Conservation (phyloP, 352 stramenopile species). For the Hyaloperonospora arabidopsidis region DNA sequence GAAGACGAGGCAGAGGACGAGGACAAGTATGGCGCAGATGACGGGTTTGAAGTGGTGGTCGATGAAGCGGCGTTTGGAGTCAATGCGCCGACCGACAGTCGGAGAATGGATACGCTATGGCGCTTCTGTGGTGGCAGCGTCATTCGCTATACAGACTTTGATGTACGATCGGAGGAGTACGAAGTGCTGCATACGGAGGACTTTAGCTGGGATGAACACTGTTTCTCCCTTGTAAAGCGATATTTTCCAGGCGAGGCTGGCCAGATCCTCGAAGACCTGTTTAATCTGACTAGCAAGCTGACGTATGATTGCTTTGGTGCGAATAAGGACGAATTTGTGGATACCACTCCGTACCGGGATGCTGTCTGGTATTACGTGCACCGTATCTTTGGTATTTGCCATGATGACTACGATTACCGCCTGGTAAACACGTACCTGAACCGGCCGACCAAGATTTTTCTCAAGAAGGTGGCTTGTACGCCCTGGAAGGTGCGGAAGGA, state of each 20-base stretch:
- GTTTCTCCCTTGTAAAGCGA: constrained; percentile 76
- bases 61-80: constrained; percentile 43
- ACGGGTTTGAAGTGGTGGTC: constrained; percentile 50
- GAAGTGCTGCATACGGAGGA: constrained; percentile 82
- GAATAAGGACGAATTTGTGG: constrained; percentile 49
- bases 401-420: constrained; percentile 84
- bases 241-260: constrained; percentile 78
- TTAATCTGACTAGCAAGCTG: constrained; percentile 79
- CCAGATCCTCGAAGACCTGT: constrained; percentile 80
- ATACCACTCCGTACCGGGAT: constrained; percentile 75
- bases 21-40: constrained; percentile 23
- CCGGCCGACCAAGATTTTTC: constrained; percentile 79
- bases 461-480: constrained; percentile 82
- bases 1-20: constrained; percentile 25
- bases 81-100: constrained; percentile 21
- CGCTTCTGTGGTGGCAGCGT: constrained; percentile 75
- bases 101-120: constrained; percentile 66
- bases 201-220: constrained; percentile 86
- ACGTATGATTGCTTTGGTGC: constrained; percentile 73
- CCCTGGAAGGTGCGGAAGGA: constrained; percentile 73
- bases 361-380: constrained; percentile 86
- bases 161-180: constrained; percentile 74
- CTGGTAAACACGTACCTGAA: constrained; percentile 80
- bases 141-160: constrained; percentile 78
- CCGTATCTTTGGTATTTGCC: constrained; percentile 83